Evolutionary conservation across 192 early-diverging fungal genomes (phyloP), one percentile per base, ranked within the genome.

Genomic region (Oehlia diaphana): DNA sequence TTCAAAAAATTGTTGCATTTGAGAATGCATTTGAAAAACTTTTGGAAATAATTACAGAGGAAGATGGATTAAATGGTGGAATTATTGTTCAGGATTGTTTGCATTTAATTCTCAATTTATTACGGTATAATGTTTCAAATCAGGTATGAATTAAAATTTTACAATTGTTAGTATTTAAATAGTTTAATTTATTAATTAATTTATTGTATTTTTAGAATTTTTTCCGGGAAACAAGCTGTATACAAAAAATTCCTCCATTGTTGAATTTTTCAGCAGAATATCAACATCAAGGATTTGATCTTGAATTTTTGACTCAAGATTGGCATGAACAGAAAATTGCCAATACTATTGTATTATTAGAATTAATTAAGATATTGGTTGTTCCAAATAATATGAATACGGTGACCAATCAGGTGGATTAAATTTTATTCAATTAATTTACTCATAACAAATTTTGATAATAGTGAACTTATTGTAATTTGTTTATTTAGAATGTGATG

Each of bases 1-100:
- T 99, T 33, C 98, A 99, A 87, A 98, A 99, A 88, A 95, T 99
- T 78, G 94, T 99, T 67, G 97, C 98, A 16, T 99, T 99, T 86
- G 95, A 98, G 76, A 97, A 95, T 79, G 95, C 96, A 6, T 99
- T 99, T 86, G 98, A 99, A 74, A 88, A 93, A 10, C 85, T 99
- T 28, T 85, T 99, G 71, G 88, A 87, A 3, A 95, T 98, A 68
- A 94, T 98, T 76, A 82, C 92, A 69, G 95, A 96, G 44, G 96
- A 98, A 80, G 96, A 95, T 47, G 96, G 94, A 9, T 93, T 94
- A 33, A 92, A 94, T 26, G 94, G 95, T 61, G 97, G 96, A 21
- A 98, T 98, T 74, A 95, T 98, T 83, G 96, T 98, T 21, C 96
- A 98, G 79, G 98, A 99, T 83, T 97, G 96, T 78, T 84, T 99